A percentile compares a stretch with the other conserved stretches of the same genome.
phyloP scores from a whole-genome alignment of 106 monocot genomes.

The Gastrodia elata region DNA sequence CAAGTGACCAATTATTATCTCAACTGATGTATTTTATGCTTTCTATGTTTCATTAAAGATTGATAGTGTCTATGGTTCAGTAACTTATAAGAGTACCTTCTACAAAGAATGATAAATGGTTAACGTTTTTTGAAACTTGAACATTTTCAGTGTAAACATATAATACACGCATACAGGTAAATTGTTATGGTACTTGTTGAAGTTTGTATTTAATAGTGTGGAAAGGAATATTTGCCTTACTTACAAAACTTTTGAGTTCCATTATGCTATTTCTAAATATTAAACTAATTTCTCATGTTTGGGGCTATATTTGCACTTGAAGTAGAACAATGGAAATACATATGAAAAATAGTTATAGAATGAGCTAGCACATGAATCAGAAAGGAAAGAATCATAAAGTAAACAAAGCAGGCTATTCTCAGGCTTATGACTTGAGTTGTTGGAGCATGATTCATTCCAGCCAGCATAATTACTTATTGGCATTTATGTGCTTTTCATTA shows the following conservation, averaged over 20 bases:
- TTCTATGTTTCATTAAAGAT: not conserved
- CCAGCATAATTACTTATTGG: not conserved
- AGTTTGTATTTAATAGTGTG: not conserved
- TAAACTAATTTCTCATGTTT: too few species aligned
- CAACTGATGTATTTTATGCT: not conserved
- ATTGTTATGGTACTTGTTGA: constrained; percentile 3
- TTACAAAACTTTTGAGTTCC: not conserved
- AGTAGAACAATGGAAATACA: not conserved
- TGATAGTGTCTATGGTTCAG: not conserved
- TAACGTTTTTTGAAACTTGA: not conserved
- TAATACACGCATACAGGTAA: not conserved
- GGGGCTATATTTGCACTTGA: not conserved
- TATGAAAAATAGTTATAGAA: not conserved
- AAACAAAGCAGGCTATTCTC: not conserved
- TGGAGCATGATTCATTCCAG: not conserved
- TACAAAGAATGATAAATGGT: not conserved
- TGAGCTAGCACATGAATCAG: not conserved
- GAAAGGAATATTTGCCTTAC: not conserved
- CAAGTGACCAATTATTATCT: not conserved
- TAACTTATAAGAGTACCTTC: not conserved
- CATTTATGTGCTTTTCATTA: not conserved
- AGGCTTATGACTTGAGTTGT: not conserved
- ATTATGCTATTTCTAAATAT: not conserved
- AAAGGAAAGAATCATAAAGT: not conserved
- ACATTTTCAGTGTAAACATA: not conserved